These are phyloP conservation scores for Sporothrix pallida DNA, from an alignment of 2,329 filamentous ascomycete genomes.

Conservation along the genomic window DNA sequence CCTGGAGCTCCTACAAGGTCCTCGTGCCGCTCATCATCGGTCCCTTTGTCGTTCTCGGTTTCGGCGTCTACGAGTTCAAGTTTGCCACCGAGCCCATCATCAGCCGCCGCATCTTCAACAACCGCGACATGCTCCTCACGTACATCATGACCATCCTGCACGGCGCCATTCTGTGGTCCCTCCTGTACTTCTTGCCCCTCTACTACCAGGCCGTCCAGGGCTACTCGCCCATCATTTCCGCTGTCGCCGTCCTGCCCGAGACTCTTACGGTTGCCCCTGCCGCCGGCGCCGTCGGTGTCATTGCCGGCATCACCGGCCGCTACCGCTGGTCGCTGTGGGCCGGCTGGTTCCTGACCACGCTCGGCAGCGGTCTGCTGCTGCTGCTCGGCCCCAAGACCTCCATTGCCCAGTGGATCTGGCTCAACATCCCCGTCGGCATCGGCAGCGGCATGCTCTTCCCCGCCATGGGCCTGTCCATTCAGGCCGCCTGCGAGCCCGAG, in stretches of 20 bases:
- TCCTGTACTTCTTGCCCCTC: constrained; percentile 56
- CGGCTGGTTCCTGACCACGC: constrained; percentile 41
- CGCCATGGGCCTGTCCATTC: constrained; percentile 49
- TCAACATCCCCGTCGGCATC: constrained; percentile 47
- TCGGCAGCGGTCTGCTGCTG: constrained; percentile 41
- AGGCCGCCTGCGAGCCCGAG: constrained; percentile 47
- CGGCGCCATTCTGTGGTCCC: constrained; percentile 60
- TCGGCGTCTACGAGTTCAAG: constrained; percentile 36
- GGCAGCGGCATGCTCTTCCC: constrained; percentile 50
- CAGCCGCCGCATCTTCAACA: constrained; percentile 53
- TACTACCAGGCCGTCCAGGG: constrained; percentile 44
- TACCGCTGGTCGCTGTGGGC: constrained; percentile 45
- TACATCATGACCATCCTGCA: constrained; percentile 60
- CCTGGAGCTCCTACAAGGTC: constrained; percentile 50
- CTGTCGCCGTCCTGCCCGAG: constrained; percentile 43
- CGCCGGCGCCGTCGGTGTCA: constrained; percentile 36
- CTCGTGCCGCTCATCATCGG: constrained; percentile 54
- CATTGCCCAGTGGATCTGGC: constrained; percentile 45
- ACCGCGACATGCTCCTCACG: constrained; percentile 41
- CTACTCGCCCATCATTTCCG: constrained; percentile 43
- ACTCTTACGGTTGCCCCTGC: constrained; percentile 40
- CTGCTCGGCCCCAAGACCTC: constrained; percentile 37
- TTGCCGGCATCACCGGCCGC: constrained; percentile 37
- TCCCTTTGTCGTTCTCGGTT: constrained; percentile 43
- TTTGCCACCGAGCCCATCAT: constrained; percentile 46